Evolutionary conservation across 306 rosid genomes (phyloP), one percentile per base, ranked within the genome.

Genomic region (Urtica urens): DNA sequence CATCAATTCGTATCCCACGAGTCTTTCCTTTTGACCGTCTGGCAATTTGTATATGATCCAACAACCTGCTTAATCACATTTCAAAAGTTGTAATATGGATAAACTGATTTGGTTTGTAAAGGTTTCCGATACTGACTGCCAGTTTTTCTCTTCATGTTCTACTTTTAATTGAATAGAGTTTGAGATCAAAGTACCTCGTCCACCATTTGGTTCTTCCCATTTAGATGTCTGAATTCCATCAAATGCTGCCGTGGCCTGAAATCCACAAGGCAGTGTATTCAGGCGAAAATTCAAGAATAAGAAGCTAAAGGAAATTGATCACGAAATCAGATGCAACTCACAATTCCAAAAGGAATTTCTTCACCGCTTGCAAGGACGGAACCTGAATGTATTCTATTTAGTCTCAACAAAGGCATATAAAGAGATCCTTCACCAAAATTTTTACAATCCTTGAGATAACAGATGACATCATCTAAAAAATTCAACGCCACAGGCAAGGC

Each of bases 121-220:
- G n/a, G n/a, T n/a, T n/a, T n/a, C n/a, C n/a, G n/a, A n/a, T n/a
- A n/a, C n/a, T 28, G 10, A 28, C 33, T 28, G 4, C 33, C 10
- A 28, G 33, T 28, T 28, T 28, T 28, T 28, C 10, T 28, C n/a
- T n/a, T n/a, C n/a, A n/a, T n/a, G n/a, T n/a, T n/a, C n/a, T n/a
- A n/a, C n/a, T n/a, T n/a, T n/a, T 21, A 14, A 20, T 23, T 50
- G 23, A 43, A 16, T 8, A 16, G 30, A 33, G n/a, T 17, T 7
- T n/a, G 33, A 24, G 51, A 49, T 49, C 28, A 43, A 19, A 24
- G 50, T 72, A 88, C 96, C 97, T 81, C 58, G 64, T 44, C 90
- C 97, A 54, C 97, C 97, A 46, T 67, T 72, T 58, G 97, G 95
- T 57, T 84, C 97, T 75, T 84, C 97, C 97, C 97, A 90, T 80